Base-by-base conservation (phyloP, 768 basidiomycete species). In the Mycena sanguinolenta region DNA sequence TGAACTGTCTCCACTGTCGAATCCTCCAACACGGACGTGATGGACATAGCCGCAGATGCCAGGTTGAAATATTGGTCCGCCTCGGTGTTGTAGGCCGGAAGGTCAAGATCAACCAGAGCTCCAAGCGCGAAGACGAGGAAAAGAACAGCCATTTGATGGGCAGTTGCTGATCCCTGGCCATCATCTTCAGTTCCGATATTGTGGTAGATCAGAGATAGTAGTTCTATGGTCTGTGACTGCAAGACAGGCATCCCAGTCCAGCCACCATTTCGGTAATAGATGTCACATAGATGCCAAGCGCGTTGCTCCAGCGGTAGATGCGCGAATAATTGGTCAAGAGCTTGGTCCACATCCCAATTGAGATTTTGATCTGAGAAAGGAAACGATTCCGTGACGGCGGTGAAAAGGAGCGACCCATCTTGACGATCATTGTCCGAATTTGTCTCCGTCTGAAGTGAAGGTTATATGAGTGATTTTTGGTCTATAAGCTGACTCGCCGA, bases 41-140 rank as follows among this genome's bases (percentile, higher is more conserved):
- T 49, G 19, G 46, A 50, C 34, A 66, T 12, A 7, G 65, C 57
- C n/a, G 42, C 65, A 7, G 23, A 55, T 42, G 54, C 32, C 30
- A 65, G 19, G 55, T 65, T 55, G 39, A 65, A 65, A n/a, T 65
- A 65, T 16, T 46, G 27, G 10, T 58, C 55, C 12, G 54, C 23
- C 32, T 66, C 58, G 21, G 36, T 25, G 14, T 30, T 66, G 23
- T 25, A 34, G 8, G 58, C 36, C 59, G 23, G 64, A 12, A 21
- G 21, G 57, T 25, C 23, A 34, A 66, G 65, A n/a, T 66, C 65
- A 25, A 66, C 65, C n/a, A 66, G 65, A 1, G 65, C 44, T 1
- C 25, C 65, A 23, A 66, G 57, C 4, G 57, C 65, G 42, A 66
- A 59, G 16, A 59, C 58, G 25, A 32, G 49, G 32, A 59, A 59